Conservation (phyloP, 2,329 filamentous ascomycete genomes). For the Clonostachys rosea region DNA sequence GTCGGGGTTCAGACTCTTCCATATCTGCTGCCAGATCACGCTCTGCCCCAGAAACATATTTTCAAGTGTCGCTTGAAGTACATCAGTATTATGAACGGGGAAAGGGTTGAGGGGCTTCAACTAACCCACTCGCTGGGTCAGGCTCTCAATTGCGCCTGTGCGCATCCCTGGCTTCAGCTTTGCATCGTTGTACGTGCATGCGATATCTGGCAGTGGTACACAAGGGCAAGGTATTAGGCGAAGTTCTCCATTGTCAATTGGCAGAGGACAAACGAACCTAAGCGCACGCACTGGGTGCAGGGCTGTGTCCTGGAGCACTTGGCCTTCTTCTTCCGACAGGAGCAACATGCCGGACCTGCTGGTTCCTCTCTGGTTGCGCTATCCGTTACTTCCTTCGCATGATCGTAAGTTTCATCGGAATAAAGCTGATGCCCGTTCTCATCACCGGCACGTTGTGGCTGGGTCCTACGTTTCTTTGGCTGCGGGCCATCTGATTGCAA, state of each 20-base stretch:
- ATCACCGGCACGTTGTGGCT: too few species aligned
- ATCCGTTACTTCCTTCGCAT: too few species aligned
- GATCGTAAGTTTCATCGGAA: too few species aligned
- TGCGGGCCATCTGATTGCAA: too few species aligned
- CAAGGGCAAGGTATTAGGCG: background rate
- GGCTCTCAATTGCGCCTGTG: slow-evolving; percentile 23
- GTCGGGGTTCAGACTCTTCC: slow-evolving; percentile 5
- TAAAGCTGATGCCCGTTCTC: too few species aligned
- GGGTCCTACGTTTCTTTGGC: too few species aligned
- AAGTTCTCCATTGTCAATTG: background rate
- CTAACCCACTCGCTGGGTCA: slow-evolving; percentile 15
- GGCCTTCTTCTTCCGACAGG: slow-evolving; percentile 37
- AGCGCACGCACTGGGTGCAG: slow-evolving; percentile 31
- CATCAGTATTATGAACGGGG: too few species aligned
- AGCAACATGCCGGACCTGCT: too few species aligned
- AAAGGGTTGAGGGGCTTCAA: too few species aligned
- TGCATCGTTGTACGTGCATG: slow-evolving; percentile 25
- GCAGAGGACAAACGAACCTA: slow-evolving; percentile 5
- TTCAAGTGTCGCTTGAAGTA: slow-evolving; percentile 13
- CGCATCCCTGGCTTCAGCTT: slow-evolving; percentile 23
- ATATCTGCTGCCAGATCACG: slow-evolving; percentile 26
- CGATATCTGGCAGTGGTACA: slow-evolving; percentile 6
- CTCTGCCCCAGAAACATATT: slow-evolving; percentile 31
- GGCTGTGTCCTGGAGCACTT: slow-evolving; percentile 35
- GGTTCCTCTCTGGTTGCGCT: too few species aligned